These are phyloP conservation scores for Licmophora abbreviata DNA, from an alignment of 108 stramenopile species.

Conservation along the genomic window DNA sequence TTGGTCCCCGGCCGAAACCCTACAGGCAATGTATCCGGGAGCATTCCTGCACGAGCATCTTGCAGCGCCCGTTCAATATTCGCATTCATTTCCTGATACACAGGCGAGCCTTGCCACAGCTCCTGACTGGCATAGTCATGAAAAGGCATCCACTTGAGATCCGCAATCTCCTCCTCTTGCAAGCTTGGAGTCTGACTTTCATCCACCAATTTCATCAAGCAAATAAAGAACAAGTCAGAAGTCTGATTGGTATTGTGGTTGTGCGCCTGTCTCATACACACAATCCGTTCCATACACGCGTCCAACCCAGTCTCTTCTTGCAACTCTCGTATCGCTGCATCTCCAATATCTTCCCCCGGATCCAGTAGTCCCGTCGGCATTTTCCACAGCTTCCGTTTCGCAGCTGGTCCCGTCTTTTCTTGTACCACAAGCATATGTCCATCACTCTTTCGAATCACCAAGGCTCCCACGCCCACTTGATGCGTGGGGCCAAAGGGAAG, in stretches of 20 bases:
- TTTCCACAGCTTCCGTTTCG: constrained; percentile 59
- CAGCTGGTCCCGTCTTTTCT: constrained; percentile 69
- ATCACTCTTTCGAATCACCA: constrained; percentile 54
- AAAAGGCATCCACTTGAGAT: constrained; percentile 71
- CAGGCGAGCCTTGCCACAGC: constrained; percentile 49
- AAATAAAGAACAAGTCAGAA: constrained; percentile 76
- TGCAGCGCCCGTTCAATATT: constrained; percentile 32
- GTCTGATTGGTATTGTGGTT: constrained; percentile 11
- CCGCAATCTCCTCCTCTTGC: constrained; percentile 69
- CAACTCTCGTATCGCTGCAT: constrained; percentile 64
- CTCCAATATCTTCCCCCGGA: constrained; percentile 73
- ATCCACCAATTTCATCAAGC: constrained; percentile 34
- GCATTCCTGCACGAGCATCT: constrained; percentile 8
- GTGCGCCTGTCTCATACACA: constrained; percentile 67
- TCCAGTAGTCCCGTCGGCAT: constrained; percentile 83
- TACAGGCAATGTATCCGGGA: constrained; percentile 18
- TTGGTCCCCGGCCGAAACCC: constrained; percentile 37
- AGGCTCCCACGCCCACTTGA: constrained; percentile 73
- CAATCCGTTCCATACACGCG: constrained; percentile 35
- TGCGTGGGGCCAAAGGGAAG: constrained; percentile 73
- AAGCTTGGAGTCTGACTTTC: constrained; percentile 20
- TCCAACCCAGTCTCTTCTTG: constrained; percentile 73
- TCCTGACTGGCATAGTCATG: constrained; percentile 59
- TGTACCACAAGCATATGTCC: constrained; percentile 66
- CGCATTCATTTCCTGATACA: constrained; percentile 59